phyloP scores from a whole-genome alignment of 2,329 filamentous ascomycete species.

The Dryadomyces quercus-mongolicae region DNA sequence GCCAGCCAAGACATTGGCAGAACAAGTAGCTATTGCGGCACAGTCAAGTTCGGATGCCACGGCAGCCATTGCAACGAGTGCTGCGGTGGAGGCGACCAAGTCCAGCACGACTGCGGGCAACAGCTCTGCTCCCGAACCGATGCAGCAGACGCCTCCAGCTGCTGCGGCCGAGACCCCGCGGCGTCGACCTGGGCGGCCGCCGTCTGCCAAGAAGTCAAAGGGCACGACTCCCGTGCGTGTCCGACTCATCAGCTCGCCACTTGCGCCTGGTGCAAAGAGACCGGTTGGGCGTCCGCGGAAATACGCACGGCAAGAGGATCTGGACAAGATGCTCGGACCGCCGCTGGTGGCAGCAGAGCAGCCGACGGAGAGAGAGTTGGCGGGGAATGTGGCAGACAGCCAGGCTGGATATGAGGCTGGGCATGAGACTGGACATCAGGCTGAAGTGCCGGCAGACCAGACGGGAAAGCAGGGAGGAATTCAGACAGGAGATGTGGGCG shows the following conservation, averaged over 20 bases:
- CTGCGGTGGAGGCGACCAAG: no score
- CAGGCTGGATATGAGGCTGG: neutral
- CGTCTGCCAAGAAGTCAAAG: neutral
- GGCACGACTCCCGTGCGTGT: neutral
- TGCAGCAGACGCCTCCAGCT: constrained; percentile 2
- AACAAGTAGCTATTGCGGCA: neutral
- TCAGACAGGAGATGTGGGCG: no score
- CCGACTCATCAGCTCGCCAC: no score
- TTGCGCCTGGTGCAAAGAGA: neutral
- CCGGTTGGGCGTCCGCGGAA: neutral
- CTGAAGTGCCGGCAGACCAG: neutral
- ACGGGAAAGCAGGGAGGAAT: neutral
- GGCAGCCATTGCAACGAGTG: no score
- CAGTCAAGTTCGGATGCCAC: no score
- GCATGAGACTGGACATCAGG: neutral
- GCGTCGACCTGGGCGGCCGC: neutral
- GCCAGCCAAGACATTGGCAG: no score
- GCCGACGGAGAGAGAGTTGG: no score
- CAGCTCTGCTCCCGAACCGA: neutral
- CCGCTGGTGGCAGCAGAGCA: neutral
- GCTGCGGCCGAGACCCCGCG: neutral
- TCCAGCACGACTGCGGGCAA: no score
- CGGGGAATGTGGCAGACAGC: neutral
- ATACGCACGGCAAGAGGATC: neutral
- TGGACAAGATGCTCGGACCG: neutral